A percentile compares a stretch with the other conserved stretches of the same genome.
Conservation (phyloP, 75 land plant genomes). For the Larix kaempferi region DNA sequence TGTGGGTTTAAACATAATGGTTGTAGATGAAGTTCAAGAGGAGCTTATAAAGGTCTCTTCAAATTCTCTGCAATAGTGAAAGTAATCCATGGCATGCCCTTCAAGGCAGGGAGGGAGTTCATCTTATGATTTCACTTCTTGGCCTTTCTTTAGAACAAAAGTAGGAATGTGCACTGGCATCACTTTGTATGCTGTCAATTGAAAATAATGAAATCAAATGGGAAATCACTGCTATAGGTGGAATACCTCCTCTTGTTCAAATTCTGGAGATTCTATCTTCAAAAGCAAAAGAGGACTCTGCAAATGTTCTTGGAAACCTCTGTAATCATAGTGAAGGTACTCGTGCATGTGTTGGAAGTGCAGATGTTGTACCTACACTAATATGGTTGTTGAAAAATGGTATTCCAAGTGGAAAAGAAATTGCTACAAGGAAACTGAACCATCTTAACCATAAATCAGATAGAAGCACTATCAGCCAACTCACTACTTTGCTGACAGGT, state of each 20-base stretch:
- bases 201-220: conserved; percentile 98
- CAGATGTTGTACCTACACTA: conserved; percentile 97
- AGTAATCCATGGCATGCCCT: too few species aligned
- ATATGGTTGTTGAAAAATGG: conserved; percentile 96
- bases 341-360: conserved; percentile 96
- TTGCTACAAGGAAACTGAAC: conserved; percentile 86
- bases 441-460: conserved; percentile 95
- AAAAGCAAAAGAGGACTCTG: conserved; percentile 97
- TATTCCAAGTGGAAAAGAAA: conserved; percentile 79
- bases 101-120: too few species aligned
- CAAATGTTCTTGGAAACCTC: conserved; percentile 85
- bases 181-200: conserved; percentile 79
- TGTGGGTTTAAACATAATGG: too few species aligned
- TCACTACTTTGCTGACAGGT: conserved; percentile 84
- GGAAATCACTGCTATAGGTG: conserved; percentile 99
- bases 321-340: conserved; percentile 99
- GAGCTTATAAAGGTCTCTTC: too few species aligned
- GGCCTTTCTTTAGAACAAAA: conserved; percentile 97
- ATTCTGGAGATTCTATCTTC: conserved; percentile 87
- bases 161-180: conserved; percentile 92
- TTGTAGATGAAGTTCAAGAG: too few species aligned
- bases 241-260: conserved; percentile 97
- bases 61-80: too few species aligned
- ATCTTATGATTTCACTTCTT: conserved; percentile 90
- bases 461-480: conserved; percentile 90